Conservation (phyloP, 495 filamentous ascomycete genomes). For the Podospora pseudoanserina region DNA sequence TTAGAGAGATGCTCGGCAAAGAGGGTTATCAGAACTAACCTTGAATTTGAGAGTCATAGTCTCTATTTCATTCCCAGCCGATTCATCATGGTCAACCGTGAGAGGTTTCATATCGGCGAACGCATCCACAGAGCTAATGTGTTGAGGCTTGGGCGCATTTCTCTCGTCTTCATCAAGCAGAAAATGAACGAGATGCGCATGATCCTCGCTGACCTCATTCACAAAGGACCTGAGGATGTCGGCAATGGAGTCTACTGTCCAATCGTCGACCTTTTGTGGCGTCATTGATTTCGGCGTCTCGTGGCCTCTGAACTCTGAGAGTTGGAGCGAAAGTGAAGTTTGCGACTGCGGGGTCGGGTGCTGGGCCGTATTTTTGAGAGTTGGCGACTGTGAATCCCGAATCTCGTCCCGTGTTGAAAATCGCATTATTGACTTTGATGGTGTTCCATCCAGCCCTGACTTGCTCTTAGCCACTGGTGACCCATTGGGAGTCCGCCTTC, state of each 20-base stretch:
- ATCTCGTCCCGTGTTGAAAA: constrained; percentile 10
- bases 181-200: constrained; percentile 37
- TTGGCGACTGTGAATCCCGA: constrained; percentile 18
- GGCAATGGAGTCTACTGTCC: constrained; percentile 37
- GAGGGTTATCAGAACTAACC: constrained; percentile 23
- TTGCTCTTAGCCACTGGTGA: background rate
- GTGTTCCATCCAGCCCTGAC: background rate
- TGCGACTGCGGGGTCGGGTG: constrained; percentile 6
- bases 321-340: constrained; percentile 11
- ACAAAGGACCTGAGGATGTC: constrained; percentile 27
- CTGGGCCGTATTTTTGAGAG: constrained; percentile 1
- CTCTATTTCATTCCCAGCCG: constrained; percentile 13
- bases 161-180: constrained; percentile 41
- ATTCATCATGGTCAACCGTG: constrained; percentile 13
- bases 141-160: constrained; percentile 32
- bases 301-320: constrained; percentile 13
- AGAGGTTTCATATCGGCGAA: constrained; percentile 39
- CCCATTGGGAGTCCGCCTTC: background rate
- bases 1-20: constrained; percentile 16
- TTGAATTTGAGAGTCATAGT: constrained; percentile 41
- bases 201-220: constrained; percentile 35
- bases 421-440: background rate
- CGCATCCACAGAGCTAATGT: constrained; percentile 35
- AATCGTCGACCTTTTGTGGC: constrained; percentile 32
- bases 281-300: constrained; percentile 33